These are phyloP conservation scores for Iris pallida DNA, from an alignment of 116 monocot genomes.

Conservation along the genomic window DNA sequence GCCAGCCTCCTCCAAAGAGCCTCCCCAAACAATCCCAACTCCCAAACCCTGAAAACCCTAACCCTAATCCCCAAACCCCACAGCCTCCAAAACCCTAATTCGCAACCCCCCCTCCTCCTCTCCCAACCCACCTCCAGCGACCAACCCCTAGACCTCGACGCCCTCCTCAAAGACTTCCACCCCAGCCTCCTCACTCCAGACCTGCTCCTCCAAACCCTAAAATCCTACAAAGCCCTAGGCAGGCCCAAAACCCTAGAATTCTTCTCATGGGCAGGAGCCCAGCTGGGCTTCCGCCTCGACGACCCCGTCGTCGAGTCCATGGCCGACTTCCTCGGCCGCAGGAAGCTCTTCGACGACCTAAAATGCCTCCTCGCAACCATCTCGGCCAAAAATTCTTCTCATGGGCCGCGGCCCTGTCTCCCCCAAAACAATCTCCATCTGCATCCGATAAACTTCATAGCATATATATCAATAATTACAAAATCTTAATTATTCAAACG, in stretches of 20 bases:
- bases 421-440: constrained; percentile 12
- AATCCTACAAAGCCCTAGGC: constrained; percentile 15
- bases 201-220: constrained; percentile 21
- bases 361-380: constrained; percentile 27
- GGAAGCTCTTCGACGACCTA: constrained; percentile 42
- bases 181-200: constrained; percentile 18
- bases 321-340: constrained; percentile 34
- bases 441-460: too few relatives aligned
- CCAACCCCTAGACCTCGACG: constrained; percentile 1
- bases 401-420: constrained; percentile 30
- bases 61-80: too few relatives aligned
- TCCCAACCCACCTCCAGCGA: constrained; percentile 15
- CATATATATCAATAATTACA: too few relatives aligned
- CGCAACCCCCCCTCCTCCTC: constrained; percentile 18
- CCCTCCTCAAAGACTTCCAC: constrained; percentile 9
- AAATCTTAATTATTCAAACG: too few relatives aligned
- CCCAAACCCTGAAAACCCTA: too few relatives aligned
- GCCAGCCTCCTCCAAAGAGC: too few relatives aligned
- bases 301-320: constrained; percentile 42
- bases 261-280: constrained; percentile 43
- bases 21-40: too few relatives aligned
- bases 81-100: constrained; percentile 13
- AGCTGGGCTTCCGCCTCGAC: constrained; percentile 27
- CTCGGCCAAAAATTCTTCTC: constrained; percentile 1
- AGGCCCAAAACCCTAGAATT: constrained; percentile 28